Evolutionary conservation across 225 moss, liverwort and hornwort species (phyloP).

Genomic region (Pleurozium schreberi): DNA sequence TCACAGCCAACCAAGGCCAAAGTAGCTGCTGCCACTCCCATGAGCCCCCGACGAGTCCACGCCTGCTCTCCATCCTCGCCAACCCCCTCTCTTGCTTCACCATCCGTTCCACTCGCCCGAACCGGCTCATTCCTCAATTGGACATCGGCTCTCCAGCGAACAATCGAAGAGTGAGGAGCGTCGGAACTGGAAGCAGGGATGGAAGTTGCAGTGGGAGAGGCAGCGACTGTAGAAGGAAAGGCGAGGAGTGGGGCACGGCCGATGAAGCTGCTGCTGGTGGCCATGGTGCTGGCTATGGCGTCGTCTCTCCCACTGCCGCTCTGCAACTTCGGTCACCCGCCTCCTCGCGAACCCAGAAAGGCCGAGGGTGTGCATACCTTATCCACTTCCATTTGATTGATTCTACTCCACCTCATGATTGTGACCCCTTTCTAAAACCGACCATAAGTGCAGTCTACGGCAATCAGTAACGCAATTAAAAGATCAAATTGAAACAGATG

Average conservation of each 20-base stretch:
- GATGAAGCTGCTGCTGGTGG: neutral
- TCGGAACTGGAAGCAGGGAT: neutral
- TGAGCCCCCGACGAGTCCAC: conserved; percentile 26
- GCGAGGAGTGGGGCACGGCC: neutral
- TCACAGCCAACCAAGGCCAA: conserved; percentile 7
- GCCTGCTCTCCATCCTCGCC: neutral
- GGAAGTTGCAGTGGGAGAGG: neutral
- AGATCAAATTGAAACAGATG: neutral
- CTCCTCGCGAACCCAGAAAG: neutral
- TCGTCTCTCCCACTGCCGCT: conserved; percentile 2
- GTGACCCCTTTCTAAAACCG: neutral
- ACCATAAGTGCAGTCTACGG: neutral
- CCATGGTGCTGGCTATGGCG: conserved; percentile 23
- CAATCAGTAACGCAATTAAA: neutral
- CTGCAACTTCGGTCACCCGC: neutral
- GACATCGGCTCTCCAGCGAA: neutral
- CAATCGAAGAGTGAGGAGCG: neutral
- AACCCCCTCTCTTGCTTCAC: neutral
- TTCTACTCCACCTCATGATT: neutral
- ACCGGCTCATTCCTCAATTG: neutral
- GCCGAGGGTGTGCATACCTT: neutral
- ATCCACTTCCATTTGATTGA: neutral
- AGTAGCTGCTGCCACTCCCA: conserved; percentile 10
- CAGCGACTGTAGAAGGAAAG: neutral
- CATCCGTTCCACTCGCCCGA: neutral